These are phyloP conservation scores for Tremella mesenterica DNA, from an alignment of 768 basidiomycete genomes.

Conservation along the genomic window DNA sequence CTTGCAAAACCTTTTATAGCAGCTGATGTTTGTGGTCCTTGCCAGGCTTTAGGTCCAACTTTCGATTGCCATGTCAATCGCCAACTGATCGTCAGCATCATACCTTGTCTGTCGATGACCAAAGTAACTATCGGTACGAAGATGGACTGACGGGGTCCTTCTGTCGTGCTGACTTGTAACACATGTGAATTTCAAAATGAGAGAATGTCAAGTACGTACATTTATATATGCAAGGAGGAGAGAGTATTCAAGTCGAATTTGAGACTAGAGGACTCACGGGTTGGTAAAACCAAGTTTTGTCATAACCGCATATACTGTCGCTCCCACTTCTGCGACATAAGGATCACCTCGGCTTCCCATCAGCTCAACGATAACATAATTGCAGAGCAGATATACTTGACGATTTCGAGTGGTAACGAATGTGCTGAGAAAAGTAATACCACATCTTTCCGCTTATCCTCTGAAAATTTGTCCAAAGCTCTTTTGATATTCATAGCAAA, in stretches of 20 bases:
- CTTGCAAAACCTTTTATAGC: slow-evolving; percentile 60
- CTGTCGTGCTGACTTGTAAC: neutral
- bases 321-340: slow-evolving; percentile 88
- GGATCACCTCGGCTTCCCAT: slow-evolving; percentile 72
- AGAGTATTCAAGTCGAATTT: too few relatives aligned
- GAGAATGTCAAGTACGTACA: too few relatives aligned
- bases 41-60: slow-evolving; percentile 95
- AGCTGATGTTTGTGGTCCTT: slow-evolving; percentile 91
- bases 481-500: slow-evolving; percentile 79
- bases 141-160: neutral
- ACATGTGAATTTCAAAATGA: too few relatives aligned
- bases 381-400: slow-evolving; percentile 52
- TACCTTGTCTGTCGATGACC: too few relatives aligned
- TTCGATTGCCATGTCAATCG: slow-evolving; percentile 96
- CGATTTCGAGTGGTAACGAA: slow-evolving; percentile 93
- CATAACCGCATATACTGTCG: slow-evolving; percentile 91
- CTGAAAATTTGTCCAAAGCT: slow-evolving; percentile 69
- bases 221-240: too few relatives aligned
- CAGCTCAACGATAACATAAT: neutral
- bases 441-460: slow-evolving; percentile 58
- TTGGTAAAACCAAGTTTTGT: slow-evolving; percentile 54
- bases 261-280: slow-evolving; percentile 25
- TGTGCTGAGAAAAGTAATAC: slow-evolving; percentile 94
- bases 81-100: slow-evolving; percentile 56
- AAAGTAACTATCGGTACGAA: too few relatives aligned